These are phyloP conservation scores for Pyrenophora graminea DNA, from an alignment of 2,329 filamentous ascomycete species.

Conservation along the genomic window DNA sequence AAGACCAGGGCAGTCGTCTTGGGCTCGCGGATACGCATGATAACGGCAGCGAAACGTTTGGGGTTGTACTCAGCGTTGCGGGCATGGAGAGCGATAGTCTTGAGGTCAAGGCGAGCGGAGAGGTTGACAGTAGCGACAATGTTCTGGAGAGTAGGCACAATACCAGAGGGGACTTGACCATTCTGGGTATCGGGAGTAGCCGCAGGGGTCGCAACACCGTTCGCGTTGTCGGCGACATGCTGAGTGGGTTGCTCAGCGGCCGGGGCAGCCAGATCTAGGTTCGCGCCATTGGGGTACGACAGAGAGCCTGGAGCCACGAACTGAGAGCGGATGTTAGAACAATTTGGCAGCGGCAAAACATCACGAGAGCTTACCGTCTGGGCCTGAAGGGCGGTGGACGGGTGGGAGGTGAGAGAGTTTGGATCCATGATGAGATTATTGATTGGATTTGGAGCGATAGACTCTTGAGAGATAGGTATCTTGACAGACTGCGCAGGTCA, in stretches of 20 bases:
- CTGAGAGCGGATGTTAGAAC: constrained; percentile 34
- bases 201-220: constrained; percentile 85
- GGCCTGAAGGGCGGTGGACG: constrained; percentile 86
- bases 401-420: constrained; percentile 80
- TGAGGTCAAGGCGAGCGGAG: constrained; percentile 97
- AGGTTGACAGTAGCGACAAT: constrained; percentile 99
- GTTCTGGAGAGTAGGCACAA: constrained; percentile 67
- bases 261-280: constrained; percentile 81
- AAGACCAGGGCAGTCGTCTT: constrained; percentile 99
- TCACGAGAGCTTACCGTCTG: constrained; percentile 63
- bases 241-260: constrained; percentile 70
- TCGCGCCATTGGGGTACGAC: constrained; percentile 79
- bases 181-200: constrained; percentile 81
- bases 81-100: constrained; percentile 97
- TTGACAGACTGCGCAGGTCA: constrained; percentile 45
- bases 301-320: constrained; percentile 88
- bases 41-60: constrained; percentile 98
- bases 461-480: constrained; percentile 34
- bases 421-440: constrained; percentile 68
- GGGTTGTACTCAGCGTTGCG: constrained; percentile 99
- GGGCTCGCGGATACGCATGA: constrained; percentile 99
- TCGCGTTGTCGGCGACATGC: constrained; percentile 55
- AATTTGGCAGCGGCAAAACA: constrained; percentile 16
- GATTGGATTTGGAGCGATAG: constrained; percentile 34
- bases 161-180: constrained; percentile 63